Evolutionary conservation across 2,329 filamentous ascomycete genomes (phyloP).

Genomic region (Aureobasidium musti): DNA sequence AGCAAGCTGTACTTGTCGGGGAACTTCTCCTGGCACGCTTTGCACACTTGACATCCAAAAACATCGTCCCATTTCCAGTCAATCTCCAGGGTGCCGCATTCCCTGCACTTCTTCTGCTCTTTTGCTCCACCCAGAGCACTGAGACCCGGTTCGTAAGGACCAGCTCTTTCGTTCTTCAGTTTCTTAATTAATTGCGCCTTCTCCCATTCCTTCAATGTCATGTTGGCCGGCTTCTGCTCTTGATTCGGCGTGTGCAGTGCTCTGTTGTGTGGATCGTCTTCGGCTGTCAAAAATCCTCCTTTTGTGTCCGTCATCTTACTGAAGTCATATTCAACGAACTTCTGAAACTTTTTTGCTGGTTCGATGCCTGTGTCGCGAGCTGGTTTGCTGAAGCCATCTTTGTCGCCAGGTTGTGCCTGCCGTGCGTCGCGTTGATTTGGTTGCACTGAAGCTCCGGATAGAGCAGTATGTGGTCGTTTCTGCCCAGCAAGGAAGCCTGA

Average conservation of each 20-base stretch:
- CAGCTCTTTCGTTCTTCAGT: slow-evolving; percentile 71
- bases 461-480: slow-evolving; percentile 70
- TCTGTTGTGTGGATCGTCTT: slow-evolving; percentile 89
- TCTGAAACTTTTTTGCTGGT: slow-evolving; percentile 83
- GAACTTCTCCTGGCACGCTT: slow-evolving; percentile 79
- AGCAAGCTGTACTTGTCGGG: slow-evolving; percentile 93
- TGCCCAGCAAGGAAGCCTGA: slow-evolving; percentile 58
- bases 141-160: slow-evolving; percentile 87
- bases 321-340: slow-evolving; percentile 97
- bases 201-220: slow-evolving; percentile 93
- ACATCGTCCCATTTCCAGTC: slow-evolving; percentile 94
- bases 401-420: slow-evolving; percentile 40
- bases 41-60: slow-evolving; percentile 74
- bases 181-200: slow-evolving; percentile 72
- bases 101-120: slow-evolving; percentile 68
- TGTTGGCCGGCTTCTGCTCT: slow-evolving; percentile 75
- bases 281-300: slow-evolving; percentile 85
- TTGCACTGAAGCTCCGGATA: slow-evolving; percentile 56
- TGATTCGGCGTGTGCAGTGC: slow-evolving; percentile 63
- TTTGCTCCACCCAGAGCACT: slow-evolving; percentile 66
- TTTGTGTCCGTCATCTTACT: slow-evolving; percentile 98
- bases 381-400: slow-evolving; percentile 38
- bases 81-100: slow-evolving; percentile 82
- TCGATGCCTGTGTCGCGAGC: slow-evolving; percentile 59
- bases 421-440: slow-evolving; percentile 70